A percentile compares a stretch with the other conserved stretches of the same genome.
These are phyloP conservation scores for Rhizopogon sp. DNA, from an alignment of 768 basidiomycete species.

Conservation along the genomic window DNA sequence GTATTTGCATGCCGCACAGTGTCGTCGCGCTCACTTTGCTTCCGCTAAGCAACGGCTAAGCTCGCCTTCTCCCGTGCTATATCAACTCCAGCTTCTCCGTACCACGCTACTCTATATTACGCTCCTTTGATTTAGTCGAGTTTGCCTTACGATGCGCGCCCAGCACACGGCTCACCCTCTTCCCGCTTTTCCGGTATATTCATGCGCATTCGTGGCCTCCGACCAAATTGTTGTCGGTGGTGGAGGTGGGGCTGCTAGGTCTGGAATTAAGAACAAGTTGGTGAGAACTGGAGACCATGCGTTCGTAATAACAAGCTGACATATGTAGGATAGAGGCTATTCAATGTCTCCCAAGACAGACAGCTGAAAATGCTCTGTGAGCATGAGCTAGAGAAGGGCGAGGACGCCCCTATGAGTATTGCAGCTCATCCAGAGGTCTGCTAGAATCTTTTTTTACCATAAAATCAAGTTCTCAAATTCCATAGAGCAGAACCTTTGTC, in stretches of 20 bases:
- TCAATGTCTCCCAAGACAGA: conserved; percentile 50
- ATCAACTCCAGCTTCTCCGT: neutral
- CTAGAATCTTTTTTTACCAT: neutral
- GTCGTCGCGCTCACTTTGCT: neutral
- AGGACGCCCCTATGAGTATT: conserved; percentile 98
- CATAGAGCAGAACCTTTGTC: conserved; percentile 49
- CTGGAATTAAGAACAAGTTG: conserved; percentile 92
- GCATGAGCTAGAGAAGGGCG: conserved; percentile 69
- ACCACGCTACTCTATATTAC: neutral
- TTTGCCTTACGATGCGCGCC: conserved; percentile 60
- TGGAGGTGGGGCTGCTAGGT: conserved; percentile 81
- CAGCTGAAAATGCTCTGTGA: conserved; percentile 58
- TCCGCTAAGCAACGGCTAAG: neutral
- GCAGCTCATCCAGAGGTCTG: conserved; percentile 58
- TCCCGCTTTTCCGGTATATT: conserved; percentile 84
- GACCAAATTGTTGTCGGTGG: conserved; percentile 78
- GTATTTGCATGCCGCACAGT: neutral
- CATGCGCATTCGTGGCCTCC: conserved; percentile 73
- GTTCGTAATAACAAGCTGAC: conserved; percentile 1
- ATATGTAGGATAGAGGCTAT: conserved; percentile 51
- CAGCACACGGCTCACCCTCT: conserved; percentile 76
- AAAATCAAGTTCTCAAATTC: neutral
- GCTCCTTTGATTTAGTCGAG: neutral
- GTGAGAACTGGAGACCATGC: conserved; percentile 36
- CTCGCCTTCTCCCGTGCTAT: neutral